Conservation (phyloP, 768 basidiomycete genomes). For the Lanmaoa rubissima region DNA sequence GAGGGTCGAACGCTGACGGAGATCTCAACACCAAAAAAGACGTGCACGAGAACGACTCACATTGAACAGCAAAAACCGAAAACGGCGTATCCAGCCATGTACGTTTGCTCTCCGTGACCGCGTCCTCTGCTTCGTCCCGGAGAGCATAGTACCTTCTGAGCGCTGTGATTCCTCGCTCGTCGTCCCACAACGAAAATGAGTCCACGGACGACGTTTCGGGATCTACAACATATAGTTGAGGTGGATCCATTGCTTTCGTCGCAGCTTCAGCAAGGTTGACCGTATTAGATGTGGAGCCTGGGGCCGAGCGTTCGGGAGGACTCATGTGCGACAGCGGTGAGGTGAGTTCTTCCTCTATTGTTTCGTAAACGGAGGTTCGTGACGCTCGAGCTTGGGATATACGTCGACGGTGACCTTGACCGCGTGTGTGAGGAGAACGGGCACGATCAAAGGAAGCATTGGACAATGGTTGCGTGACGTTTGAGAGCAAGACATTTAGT, state of each 20-base stretch:
- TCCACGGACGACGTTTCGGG: slow-evolving; percentile 49
- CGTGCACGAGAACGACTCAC: slow-evolving; percentile 41
- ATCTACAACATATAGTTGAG: slow-evolving; percentile 56
- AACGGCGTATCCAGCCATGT: slow-evolving; percentile 71
- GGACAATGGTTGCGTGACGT: slow-evolving; percentile 50
- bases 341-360: slow-evolving; percentile 69
- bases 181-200: slow-evolving; percentile 55
- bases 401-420: slow-evolving; percentile 69
- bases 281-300: slow-evolving; percentile 33
- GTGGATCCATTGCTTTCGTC: slow-evolving; percentile 29
- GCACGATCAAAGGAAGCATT: slow-evolving; percentile 40
- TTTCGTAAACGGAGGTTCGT: slow-evolving; percentile 72
- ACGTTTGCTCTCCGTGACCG: slow-evolving; percentile 64
- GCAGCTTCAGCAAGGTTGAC: slow-evolving; percentile 4
- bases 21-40: background rate
- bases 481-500: slow-evolving; percentile 55
- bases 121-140: slow-evolving; percentile 62
- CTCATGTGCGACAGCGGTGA: slow-evolving; percentile 28
- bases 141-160: slow-evolving; percentile 69
- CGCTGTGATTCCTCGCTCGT: slow-evolving; percentile 63
- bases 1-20: slow-evolving; percentile 65
- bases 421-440: slow-evolving; percentile 39
- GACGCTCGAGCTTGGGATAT: slow-evolving; percentile 63
- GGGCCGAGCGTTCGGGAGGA: slow-evolving; percentile 22
- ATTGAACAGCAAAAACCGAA: slow-evolving; percentile 68